phyloP scores from a whole-genome alignment of 129 eudicot genomes.

The Heracleum sosnowskyi region DNA sequence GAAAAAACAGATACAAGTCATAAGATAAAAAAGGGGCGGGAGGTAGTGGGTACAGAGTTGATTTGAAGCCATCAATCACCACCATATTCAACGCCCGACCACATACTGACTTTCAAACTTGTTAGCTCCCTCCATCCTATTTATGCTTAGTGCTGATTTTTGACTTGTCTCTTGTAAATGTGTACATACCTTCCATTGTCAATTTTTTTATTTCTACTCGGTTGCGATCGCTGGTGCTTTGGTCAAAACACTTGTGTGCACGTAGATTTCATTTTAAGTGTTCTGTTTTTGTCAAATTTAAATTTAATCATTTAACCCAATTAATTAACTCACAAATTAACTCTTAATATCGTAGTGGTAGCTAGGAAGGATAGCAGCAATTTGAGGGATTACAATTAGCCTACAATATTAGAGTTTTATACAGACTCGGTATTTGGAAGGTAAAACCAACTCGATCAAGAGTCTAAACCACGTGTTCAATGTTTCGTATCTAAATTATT shows the following conservation, averaged over 20 bases:
- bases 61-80: constrained; percentile 1
- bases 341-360: too few relatives aligned
- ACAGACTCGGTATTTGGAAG: too few relatives aligned
- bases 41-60: neutral
- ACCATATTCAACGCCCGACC: neutral
- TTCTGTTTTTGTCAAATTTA: too few relatives aligned
- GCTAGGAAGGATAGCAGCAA: too few relatives aligned
- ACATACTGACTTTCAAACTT: neutral
- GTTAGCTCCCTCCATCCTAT: neutral
- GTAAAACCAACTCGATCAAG: neutral
- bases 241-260: neutral
- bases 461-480: neutral
- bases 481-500: neutral
- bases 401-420: too few relatives aligned
- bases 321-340: too few relatives aligned
- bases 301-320: too few relatives aligned
- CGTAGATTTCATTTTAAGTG: too few relatives aligned
- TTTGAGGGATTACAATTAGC: neutral
- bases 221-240: neutral
- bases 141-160: neutral
- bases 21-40: neutral
- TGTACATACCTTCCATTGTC: neutral
- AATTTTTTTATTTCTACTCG: too few relatives aligned
- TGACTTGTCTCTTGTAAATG: neutral
- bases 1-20: neutral